Conservation (phyloP, 805 yeast species). For the Ogataea haglerorum region DNA sequence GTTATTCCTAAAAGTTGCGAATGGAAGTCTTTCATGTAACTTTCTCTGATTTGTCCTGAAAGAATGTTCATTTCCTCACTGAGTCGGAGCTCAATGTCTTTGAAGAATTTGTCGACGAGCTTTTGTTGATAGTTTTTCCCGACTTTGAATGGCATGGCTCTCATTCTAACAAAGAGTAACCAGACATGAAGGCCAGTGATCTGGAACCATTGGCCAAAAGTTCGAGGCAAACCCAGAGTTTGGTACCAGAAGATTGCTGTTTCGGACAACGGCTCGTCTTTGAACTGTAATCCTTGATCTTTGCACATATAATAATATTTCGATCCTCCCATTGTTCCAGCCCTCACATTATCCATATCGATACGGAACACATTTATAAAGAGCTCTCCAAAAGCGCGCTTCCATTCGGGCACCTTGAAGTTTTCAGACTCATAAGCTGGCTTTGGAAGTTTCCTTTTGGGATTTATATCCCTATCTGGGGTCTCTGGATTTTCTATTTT, state of each 20-base stretch:
- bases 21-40: slow-evolving; percentile 85
- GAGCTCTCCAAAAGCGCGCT: slow-evolving; percentile 60
- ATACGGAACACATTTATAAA: slow-evolving; percentile 60
- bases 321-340: slow-evolving; percentile 94
- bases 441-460: slow-evolving; percentile 29
- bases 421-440: slow-evolving; percentile 30
- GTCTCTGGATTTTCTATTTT: slow-evolving; percentile 33
- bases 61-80: slow-evolving; percentile 81
- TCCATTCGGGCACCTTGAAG: slow-evolving; percentile 43
- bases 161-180: slow-evolving; percentile 92
- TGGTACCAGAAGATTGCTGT: slow-evolving; percentile 84
- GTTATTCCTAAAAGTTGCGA: slow-evolving; percentile 86
- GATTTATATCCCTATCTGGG: slow-evolving; percentile 35
- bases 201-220: slow-evolving; percentile 96
- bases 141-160: slow-evolving; percentile 89
- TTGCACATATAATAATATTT: slow-evolving; percentile 84
- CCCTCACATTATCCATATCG: slow-evolving; percentile 89
- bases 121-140: slow-evolving; percentile 91
- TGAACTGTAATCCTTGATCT: slow-evolving; percentile 73
- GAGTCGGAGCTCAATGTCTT: slow-evolving; percentile 83
- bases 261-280: slow-evolving; percentile 65
- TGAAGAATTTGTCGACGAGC: slow-evolving; percentile 81
- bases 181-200: slow-evolving; percentile 87
- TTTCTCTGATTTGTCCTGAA: slow-evolving; percentile 78
- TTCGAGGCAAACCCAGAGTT: slow-evolving; percentile 73